A percentile compares a stretch with the other conserved stretches of the same genome.
Evolutionary conservation across 164 flowering plant genomes (phyloP).

Genomic region (Sedum album): DNA sequence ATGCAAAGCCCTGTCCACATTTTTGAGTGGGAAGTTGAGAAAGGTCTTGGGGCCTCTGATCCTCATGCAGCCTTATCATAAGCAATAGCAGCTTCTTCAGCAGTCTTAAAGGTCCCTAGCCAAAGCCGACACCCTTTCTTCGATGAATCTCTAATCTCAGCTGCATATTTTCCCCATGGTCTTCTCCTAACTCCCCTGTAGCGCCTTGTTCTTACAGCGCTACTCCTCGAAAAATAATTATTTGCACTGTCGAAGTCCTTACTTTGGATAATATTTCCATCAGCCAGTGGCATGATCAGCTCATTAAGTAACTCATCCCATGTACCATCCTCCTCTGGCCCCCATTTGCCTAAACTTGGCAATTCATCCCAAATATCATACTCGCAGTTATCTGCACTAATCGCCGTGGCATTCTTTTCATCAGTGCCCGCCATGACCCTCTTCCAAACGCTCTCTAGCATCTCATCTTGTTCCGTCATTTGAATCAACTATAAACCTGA

Average conservation of each 20-base stretch:
- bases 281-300: neutral
- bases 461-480: neutral
- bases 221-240: neutral
- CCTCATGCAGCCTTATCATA: slow-evolving; percentile 7
- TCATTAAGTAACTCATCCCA: neutral
- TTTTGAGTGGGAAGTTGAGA: slow-evolving; percentile 4
- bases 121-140: slow-evolving; percentile 1
- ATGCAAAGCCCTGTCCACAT: neutral
- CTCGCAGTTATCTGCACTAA: neutral
- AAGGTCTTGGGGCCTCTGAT: slow-evolving; percentile 8
- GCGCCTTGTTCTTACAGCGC: neutral
- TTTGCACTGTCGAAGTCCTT: neutral
- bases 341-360: neutral
- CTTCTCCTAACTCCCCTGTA: slow-evolving; percentile 6
- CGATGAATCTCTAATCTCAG: slow-evolving; percentile 8
- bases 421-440: neutral
- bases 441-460: neutral
- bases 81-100: slow-evolving; percentile 11
- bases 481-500: neutral
- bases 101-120: slow-evolving; percentile 8
- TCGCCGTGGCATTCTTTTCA: neutral
- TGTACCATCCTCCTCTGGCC: neutral
- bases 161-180: slow-evolving; percentile 10
- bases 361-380: neutral
- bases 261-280: neutral